Evolutionary conservation across 192 early-diverging fungal genomes (phyloP).

Genomic region (Geranomyces variabilis): DNA sequence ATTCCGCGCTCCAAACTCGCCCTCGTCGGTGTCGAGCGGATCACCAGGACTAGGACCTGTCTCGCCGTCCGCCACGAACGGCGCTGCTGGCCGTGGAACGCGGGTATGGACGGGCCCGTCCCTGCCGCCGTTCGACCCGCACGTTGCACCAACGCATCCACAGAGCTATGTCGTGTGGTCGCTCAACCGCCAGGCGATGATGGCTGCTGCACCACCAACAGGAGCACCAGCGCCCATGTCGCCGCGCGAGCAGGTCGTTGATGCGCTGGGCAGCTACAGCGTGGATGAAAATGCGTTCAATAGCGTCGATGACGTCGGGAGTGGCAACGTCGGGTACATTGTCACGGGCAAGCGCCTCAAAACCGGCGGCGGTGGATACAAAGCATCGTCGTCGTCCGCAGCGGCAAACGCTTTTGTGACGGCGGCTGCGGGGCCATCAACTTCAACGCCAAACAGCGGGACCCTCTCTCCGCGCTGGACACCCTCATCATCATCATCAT

Average conservation of each 20-base stretch:
- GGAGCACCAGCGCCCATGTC: slow-evolving; percentile 16
- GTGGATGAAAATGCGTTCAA: background rate
- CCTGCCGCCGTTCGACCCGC: slow-evolving; percentile 16
- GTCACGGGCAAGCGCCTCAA: slow-evolving; percentile 15
- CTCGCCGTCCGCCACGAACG: background rate
- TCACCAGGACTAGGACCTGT: too few relatives aligned
- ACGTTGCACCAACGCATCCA: background rate
- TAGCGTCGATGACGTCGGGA: background rate
- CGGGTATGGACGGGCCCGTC: slow-evolving; percentile 27
- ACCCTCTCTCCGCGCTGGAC: background rate
- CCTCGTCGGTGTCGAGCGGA: too few relatives aligned
- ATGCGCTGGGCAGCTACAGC: slow-evolving; percentile 1
- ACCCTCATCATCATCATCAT: background rate
- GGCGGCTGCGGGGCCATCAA: background rate
- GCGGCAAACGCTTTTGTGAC: background rate
- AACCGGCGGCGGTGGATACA: background rate
- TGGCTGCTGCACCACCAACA: background rate
- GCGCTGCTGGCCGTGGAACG: background rate
- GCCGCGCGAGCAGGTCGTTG: background rate
- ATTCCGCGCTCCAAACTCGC: too few relatives aligned
- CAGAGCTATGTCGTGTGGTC: background rate
- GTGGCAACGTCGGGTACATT: background rate
- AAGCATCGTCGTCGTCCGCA: too few relatives aligned
- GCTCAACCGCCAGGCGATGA: background rate
- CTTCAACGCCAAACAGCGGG: background rate